Conservation (phyloP, 768 basidiomycete species). For the Hericium alpestre region DNA sequence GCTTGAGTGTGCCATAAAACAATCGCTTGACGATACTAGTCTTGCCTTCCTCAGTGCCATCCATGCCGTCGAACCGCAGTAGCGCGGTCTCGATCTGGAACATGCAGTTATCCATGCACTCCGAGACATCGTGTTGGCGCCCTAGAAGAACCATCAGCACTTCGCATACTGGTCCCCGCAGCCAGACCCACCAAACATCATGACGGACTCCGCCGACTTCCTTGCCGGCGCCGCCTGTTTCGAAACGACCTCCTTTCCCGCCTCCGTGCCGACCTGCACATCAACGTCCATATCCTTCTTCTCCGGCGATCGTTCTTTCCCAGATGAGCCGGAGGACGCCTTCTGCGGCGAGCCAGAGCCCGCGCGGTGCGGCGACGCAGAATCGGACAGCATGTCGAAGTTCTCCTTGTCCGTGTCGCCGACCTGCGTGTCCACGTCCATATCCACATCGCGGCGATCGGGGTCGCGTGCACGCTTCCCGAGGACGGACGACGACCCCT, state of each 20-base stretch:
- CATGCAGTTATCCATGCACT: conserved; percentile 99
- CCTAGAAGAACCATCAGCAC: conserved; percentile 32
- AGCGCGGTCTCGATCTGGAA: conserved; percentile 95
- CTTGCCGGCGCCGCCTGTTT: conserved; percentile 45
- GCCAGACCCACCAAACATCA: conserved; percentile 73
- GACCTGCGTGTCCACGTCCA: background rate
- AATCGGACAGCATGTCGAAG: conserved; percentile 31
- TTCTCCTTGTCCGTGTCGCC: conserved; percentile 29
- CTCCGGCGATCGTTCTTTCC: conserved; percentile 22
- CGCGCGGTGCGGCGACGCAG: conserved; percentile 12
- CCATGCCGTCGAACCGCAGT: conserved; percentile 55
- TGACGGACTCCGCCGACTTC: conserved; percentile 56
- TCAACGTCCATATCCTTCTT: conserved; percentile 10
- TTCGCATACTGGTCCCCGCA: background rate
- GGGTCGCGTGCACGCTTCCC: conserved; percentile 54
- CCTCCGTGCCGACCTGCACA: conserved; percentile 7
- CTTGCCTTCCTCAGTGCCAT: conserved; percentile 40
- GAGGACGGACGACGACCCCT: conserved; percentile 31
- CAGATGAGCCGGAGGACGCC: background rate
- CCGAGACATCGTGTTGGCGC: conserved; percentile 94
- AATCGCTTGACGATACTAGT: conserved; percentile 74
- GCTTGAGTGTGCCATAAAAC: conserved; percentile 85
- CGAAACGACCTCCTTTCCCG: conserved; percentile 16
- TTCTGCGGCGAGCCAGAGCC: conserved; percentile 2
- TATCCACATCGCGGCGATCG: conserved; percentile 36